Percentiles rank a stretch among this genome's conserved stretches.
Conservation (phyloP, 208 protist genomes). For the Herpetomonas tarakana region DNA sequence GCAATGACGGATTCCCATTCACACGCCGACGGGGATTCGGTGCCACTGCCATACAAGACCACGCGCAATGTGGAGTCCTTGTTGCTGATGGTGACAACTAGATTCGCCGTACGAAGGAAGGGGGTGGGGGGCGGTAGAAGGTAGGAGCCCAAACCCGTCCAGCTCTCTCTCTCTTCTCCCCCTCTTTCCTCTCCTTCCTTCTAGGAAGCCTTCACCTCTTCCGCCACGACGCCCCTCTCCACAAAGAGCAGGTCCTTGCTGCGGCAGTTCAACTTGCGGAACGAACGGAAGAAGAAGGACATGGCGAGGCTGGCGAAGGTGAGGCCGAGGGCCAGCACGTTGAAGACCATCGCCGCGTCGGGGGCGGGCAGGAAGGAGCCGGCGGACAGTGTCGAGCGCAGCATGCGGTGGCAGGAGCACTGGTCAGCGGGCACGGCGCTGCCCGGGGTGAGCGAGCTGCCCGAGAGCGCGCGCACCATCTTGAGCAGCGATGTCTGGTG, state of each 20-base stretch:
- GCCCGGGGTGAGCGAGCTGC: neutral
- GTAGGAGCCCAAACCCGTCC: too few species aligned
- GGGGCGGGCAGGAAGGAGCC: slow-evolving; percentile 69
- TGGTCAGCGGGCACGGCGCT: neutral
- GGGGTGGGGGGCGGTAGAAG: too few species aligned
- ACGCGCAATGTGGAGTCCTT: too few species aligned
- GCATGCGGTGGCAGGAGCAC: slow-evolving; percentile 16
- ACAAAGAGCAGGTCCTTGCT: slow-evolving; percentile 12
- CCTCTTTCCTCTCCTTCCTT: too few species aligned
- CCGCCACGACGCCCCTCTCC: slow-evolving; percentile 2
- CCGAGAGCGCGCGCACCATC: neutral
- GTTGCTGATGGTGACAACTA: too few species aligned
- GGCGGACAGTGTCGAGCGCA: slow-evolving; percentile 49
- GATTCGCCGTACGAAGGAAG: too few species aligned
- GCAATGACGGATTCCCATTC: too few species aligned
- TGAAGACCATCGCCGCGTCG: slow-evolving; percentile 79
- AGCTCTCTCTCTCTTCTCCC: too few species aligned
- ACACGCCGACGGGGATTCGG: too few species aligned
- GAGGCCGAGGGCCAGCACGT: slow-evolving; percentile 55
- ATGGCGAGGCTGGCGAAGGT: slow-evolving; percentile 31
- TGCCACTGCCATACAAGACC: too few species aligned
- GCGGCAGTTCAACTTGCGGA: slow-evolving; percentile 17
- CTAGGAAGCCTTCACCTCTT: too few species aligned
- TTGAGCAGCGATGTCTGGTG: slow-evolving; percentile 28
- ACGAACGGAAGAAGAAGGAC: slow-evolving; percentile 26